Base-by-base conservation (phyloP, 2,329 filamentous ascomycete species). In the Metarhizium album region DNA sequence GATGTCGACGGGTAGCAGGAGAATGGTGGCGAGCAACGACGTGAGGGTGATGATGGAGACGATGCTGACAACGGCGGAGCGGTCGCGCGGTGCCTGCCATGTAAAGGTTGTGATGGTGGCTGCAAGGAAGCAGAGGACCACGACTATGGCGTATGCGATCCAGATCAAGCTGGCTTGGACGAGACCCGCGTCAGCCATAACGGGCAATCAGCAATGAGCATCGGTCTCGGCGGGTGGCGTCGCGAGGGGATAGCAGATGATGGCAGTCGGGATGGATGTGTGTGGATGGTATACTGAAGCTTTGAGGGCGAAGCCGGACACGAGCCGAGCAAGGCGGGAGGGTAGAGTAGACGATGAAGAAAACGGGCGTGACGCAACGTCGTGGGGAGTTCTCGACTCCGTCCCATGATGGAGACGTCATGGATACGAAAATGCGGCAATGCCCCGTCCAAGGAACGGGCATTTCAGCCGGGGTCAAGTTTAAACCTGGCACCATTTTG, bases 1-100 rank as follows among this genome's bases (percentile, higher is more conserved):
- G 58, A 97, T 89, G 67, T 98, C 93, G 66, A 97, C 91, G 23
- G 93, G 93, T 27, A 96, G 81, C 22, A 98, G 80, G 33, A 98
- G 79, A 27, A 96, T 84, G 1, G 93, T 98, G 14, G 93, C 93
- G 50, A 98, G 82, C 29, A 98, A 79, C 8, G 87, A 80, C 9
- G 90, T 90, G 45, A 95, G 77, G 50, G 90, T 93, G 68, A 96
- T 72, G 59, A 95, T 90, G 65, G 88, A 88, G 59, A 96, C 86
- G 49, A 82, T 75, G 53, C 84, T 95, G 54, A 97, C 89, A 46
- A 86, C 76, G 38, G 82, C 79, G 22, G 89, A 93, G 55, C 93
- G 84, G 52, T 97, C 91, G 60, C 87, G 82, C 33, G 90, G 87
- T 11, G 86, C 83, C 67, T 97, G 91, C 77, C 95, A 97, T 59